Evolutionary conservation across 495 filamentous ascomycete species (phyloP), one percentile per base, ranked within the genome.

Genomic region (Penicillium flavigenum): DNA sequence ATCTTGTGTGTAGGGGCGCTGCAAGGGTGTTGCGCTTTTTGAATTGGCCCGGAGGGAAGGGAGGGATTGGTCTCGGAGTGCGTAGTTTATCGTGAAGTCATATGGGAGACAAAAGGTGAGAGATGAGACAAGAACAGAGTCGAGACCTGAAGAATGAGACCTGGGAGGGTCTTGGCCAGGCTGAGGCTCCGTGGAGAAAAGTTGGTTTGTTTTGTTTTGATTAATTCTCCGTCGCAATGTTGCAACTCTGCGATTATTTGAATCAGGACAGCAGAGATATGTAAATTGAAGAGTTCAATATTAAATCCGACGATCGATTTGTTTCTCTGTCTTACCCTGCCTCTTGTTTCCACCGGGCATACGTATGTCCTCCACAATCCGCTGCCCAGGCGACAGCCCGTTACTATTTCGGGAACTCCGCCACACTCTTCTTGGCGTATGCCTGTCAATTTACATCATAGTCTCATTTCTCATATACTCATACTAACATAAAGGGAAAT

Each of bases 361-460:
- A 53, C 51, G 51, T 53, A 44, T 22, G 27, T 16, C 38, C 36
- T 51, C 48, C 49, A 39, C 26, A 45, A 45, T 27, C 47, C 22
- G 56, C 27, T 47, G 61, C 66, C 66, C 63, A 64, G 66, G 66
- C 66, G 64, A 69, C 64, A 63, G 63, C 54, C 65, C 65, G 65
- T 56, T 36, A 44, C 66, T 69, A 69, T 69, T 69, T 64, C 52
- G 38, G 64, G 61, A 56, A 42, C 50, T 69, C 57, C 63, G 66
- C 63, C 65, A 68, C 65, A 52, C 45, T 57, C 50, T 39, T 61
- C 34, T 52, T 52, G 42, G 43, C 43, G 22, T 38, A 12, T 47
- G 47, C 17, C 31, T 34, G 20, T 47, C 14, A 19, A 1, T 41
- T 24, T 51, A 51, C 36, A 27, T 38, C 49, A 51, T 51, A 48